Evolutionary conservation across 2,329 filamentous ascomycete genomes (phyloP), one percentile per base, ranked within the genome.

Genomic region (Epichloe coenophiala): DNA sequence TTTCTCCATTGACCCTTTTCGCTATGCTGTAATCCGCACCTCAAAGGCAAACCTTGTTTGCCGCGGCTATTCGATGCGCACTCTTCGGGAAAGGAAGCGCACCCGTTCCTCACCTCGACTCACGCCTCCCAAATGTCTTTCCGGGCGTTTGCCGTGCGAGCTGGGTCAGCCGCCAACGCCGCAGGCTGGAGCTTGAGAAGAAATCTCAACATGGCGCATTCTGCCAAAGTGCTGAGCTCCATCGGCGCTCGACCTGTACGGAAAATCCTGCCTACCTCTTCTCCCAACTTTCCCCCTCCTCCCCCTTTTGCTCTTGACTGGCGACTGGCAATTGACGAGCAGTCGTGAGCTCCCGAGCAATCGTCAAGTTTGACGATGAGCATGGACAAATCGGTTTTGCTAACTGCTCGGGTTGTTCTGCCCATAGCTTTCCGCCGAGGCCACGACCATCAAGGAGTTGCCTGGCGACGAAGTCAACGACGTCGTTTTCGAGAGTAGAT

Each of bases 401-500:
- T 47, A 41, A 51, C 15, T 27, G 27, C 27, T 13, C 35, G 27
- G 21, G 11, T 35, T n/a, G 44, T 15, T 42, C 33, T 36, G n/a
- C 12, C 27, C 45, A 6, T 41, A 69, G 67, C 56, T 68, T 17
- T 68, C 67, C 38, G 59, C 57, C 33, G 64, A 66, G 45, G 66
- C 66, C 39, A 55, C 56, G 17, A 52, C 59, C 13, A 71, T 74
- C 58, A 78, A 74, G 62, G 77, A 84, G 59, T 72, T 78, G 49
- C 74, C 76, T 23, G 77, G 71, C 52, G 88, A 96, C 68, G 83
- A 89, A 49, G 75, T 83, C 55, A 83, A 95, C 65, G 93, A 98
- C 78, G 93, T 98, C 58, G 75, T 95, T 54, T 98, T 98, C 76
- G 82, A 81, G 68, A 88, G 81, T 63, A 77, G 85, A 60, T 95